Evolutionary conservation across 1,284 basidiomycete species (phyloP), one percentile per base, ranked within the genome.

Genomic region (Megacollybia platyphylla): DNA sequence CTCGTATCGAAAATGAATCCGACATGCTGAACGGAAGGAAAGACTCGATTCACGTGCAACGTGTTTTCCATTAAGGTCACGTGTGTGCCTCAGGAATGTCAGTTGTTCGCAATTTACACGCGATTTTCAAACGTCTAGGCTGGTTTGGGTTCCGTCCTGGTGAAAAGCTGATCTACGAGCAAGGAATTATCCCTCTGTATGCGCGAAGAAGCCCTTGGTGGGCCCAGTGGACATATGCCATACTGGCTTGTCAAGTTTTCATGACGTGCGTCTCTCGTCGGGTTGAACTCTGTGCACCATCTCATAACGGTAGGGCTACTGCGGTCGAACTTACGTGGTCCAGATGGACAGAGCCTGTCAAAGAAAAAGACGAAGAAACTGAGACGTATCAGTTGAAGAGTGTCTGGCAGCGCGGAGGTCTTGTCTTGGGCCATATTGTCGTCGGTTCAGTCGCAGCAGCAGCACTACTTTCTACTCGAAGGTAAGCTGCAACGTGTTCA

Each of bases 1-100:
- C 87, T 52, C 71, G 74, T 61, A 98, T 89, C 39, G 63, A 68
- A 58, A 84, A 75, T 9, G 50, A 55, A 42, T 58, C 52, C 11
- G 52, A 26, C 31, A 34, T 34, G 31, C 4, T 15, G 30, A 31
- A 31, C 30, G 8, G 30, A 31, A 31, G 15, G 15, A 15, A 15
- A 15, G 15, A 24, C 4, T 24, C 20, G 20, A 5, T 24, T 5
- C 20, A 24, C 20, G 20, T 24, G 20, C 20, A 24, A 24, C 20
- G 20, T 24, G 20, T 24, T 24, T 24, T 24, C 20, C 3, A 15
- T 1, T 15, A 24, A 24, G 4, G 20, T 24, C 20, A 24, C 20
- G 20, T 24, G 20, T 5, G 20, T 24, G 5, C 5, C 20, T 24
- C 20, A 24, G 20, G 4, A 15, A 24, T 24, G 20, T 24, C 20